Percentiles rank a stretch among this genome's conserved stretches.
Evolutionary conservation across 2,329 filamentous ascomycete species (phyloP).

Genomic region (Cytospora leucostoma): DNA sequence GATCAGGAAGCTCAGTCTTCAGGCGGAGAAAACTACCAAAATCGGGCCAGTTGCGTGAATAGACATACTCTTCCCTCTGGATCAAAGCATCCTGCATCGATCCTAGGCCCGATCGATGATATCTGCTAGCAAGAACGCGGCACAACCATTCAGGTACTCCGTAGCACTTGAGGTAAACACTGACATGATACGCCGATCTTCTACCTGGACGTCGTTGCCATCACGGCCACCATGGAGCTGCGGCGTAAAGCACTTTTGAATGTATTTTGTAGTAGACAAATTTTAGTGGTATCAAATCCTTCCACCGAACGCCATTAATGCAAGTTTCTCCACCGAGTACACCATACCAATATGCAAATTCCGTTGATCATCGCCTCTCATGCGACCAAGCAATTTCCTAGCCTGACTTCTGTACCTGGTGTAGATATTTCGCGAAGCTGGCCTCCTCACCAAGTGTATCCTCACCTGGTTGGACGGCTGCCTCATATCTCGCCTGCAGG

Average conservation of each 20-base stretch:
- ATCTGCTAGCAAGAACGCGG: neutral
- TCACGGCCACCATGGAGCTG: slow-evolving; percentile 23
- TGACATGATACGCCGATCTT: neutral
- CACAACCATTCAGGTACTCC: neutral
- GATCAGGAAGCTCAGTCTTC: no score
- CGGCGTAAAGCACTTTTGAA: slow-evolving; percentile 19
- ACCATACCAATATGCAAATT: slow-evolving; percentile 32
- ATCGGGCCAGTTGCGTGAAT: no score
- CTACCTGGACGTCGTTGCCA: neutral
- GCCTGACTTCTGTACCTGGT: slow-evolving; percentile 41
- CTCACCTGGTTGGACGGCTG: slow-evolving; percentile 65
- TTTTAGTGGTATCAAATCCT: slow-evolving; percentile 32
- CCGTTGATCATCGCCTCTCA: slow-evolving; percentile 18
- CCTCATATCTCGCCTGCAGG: slow-evolving; percentile 74
- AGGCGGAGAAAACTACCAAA: no score
- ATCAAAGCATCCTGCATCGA: no score
- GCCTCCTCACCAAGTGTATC: slow-evolving; percentile 55
- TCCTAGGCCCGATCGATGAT: no score
- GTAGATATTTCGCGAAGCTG: slow-evolving; percentile 64
- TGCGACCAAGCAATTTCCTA: neutral
- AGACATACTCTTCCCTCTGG: no score
- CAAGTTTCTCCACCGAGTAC: slow-evolving; percentile 18
- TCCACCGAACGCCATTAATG: slow-evolving; percentile 34
- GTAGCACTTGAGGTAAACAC: neutral
- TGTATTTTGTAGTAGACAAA: slow-evolving; percentile 27